These are phyloP conservation scores for Rhexocercosporidium sp. DNA, from an alignment of 2,329 filamentous ascomycete genomes.

Conservation along the genomic window DNA sequence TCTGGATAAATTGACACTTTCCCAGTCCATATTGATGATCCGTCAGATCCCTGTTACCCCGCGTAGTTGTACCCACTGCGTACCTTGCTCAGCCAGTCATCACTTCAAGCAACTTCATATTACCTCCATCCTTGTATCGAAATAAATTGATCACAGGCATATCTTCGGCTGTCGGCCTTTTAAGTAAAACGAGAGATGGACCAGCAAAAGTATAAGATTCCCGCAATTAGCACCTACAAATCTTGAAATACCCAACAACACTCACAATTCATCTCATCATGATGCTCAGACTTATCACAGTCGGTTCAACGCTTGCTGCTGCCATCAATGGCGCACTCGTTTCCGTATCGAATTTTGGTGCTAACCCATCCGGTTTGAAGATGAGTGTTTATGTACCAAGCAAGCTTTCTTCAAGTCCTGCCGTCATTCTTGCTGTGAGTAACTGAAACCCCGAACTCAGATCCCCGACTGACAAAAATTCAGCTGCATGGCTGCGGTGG, in stretches of 20 bases:
- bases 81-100: too few species aligned
- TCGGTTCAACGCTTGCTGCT: not conserved
- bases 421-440: conserved; percentile 11
- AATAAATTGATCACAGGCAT: too few species aligned
- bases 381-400: conserved; percentile 21
- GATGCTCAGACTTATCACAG: not conserved
- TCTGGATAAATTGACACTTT: not conserved
- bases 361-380: conserved; percentile 14
- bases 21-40: not conserved
- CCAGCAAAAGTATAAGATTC: not conserved
- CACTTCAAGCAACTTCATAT: too few species aligned
- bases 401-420: conserved; percentile 7
- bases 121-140: too few species aligned
- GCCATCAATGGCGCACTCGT: not conserved
- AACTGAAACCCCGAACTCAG: not conserved
- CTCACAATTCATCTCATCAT: not conserved
- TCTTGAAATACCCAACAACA: not conserved
- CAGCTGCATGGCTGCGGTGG: conserved; percentile 11
- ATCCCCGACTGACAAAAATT: not conserved
- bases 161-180: too few species aligned
- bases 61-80: not conserved
- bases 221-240: not conserved
- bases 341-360: conserved; percentile 13
- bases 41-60: not conserved
- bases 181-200: too few species aligned